These are phyloP conservation scores for Rosa chinensis DNA, from an alignment of 306 rosid species.

Conservation along the genomic window DNA sequence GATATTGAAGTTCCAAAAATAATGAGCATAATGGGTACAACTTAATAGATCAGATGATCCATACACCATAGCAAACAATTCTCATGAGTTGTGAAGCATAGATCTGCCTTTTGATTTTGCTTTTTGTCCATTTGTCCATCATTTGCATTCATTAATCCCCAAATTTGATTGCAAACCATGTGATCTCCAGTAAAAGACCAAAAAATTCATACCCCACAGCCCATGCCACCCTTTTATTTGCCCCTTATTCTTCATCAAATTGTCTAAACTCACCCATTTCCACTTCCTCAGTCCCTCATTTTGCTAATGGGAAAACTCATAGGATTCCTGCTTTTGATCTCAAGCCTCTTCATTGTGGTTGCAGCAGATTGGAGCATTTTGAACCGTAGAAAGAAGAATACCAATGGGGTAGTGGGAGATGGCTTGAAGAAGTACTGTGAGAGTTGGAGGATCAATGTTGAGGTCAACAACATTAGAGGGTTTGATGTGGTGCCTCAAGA, in stretches of 20 bases:
- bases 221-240: slow-evolving; percentile 29
- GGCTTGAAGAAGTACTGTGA: slow-evolving; percentile 63
- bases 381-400: slow-evolving; percentile 19
- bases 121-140: slow-evolving; percentile 11
- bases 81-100: slow-evolving; percentile 26
- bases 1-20: background rate
- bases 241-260: background rate
- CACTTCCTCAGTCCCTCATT: background rate
- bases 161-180: slow-evolving; percentile 23
- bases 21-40: background rate
- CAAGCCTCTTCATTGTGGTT: slow-evolving; percentile 33
- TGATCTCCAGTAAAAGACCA: slow-evolving; percentile 27
- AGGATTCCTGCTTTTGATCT: slow-evolving; percentile 32
- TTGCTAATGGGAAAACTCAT: slow-evolving; percentile 41
- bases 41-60: background rate
- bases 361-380: slow-evolving; percentile 62
- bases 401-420: slow-evolving; percentile 19
- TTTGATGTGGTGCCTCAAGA: slow-evolving; percentile 64
- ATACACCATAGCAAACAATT: background rate
- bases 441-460: slow-evolving; percentile 74
- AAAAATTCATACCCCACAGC: slow-evolving; percentile 25
- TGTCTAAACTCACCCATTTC: slow-evolving; percentile 8
- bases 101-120: background rate
- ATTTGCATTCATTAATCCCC: slow-evolving; percentile 6
- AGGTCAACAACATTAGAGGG: slow-evolving; percentile 47